A percentile compares a stretch with the other conserved stretches of the same genome.
Conservation (phyloP, 2,329 filamentous ascomycete genomes). For the Endoconidiophora laricicola region DNA sequence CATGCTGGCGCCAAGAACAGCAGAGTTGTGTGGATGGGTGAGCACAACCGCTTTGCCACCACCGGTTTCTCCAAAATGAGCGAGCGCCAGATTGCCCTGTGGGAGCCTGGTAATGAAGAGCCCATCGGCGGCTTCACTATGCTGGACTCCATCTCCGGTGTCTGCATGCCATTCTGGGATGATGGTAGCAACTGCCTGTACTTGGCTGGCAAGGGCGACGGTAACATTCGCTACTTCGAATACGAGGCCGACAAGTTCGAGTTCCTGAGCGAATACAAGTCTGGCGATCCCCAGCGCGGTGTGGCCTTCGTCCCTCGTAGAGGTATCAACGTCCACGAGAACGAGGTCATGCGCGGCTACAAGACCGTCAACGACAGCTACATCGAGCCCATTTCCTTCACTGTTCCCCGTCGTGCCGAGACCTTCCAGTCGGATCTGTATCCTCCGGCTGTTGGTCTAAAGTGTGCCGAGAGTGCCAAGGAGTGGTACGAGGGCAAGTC, state of each 20-base stretch:
- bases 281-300: conserved; percentile 83
- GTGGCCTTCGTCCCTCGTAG: conserved; percentile 89
- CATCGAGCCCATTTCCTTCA: conserved; percentile 95
- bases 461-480: conserved; percentile 59
- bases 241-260: conserved; percentile 98
- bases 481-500: conserved; percentile 85
- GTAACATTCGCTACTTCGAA: conserved; percentile 98
- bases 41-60: conserved; percentile 88
- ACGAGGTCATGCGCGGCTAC: conserved; percentile 88
- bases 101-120: conserved; percentile 75
- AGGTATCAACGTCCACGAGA: conserved; percentile 89
- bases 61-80: conserved; percentile 98
- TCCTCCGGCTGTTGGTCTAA: conserved; percentile 65
- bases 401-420: conserved; percentile 82
- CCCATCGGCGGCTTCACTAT: conserved; percentile 82
- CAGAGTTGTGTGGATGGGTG: conserved; percentile 89
- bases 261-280: conserved; percentile 93
- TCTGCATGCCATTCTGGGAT: conserved; percentile 99
- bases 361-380: conserved; percentile 93
- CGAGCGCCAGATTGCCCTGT: conserved; percentile 85
- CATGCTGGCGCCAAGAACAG: conserved; percentile 96
- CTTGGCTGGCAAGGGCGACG: conserved; percentile 92
- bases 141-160: conserved; percentile 88
- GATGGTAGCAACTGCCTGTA: conserved; percentile 91
- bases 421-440: conserved; percentile 96